Conservation (phyloP, 805 yeast species). For the Grigorovia humatica region DNA sequence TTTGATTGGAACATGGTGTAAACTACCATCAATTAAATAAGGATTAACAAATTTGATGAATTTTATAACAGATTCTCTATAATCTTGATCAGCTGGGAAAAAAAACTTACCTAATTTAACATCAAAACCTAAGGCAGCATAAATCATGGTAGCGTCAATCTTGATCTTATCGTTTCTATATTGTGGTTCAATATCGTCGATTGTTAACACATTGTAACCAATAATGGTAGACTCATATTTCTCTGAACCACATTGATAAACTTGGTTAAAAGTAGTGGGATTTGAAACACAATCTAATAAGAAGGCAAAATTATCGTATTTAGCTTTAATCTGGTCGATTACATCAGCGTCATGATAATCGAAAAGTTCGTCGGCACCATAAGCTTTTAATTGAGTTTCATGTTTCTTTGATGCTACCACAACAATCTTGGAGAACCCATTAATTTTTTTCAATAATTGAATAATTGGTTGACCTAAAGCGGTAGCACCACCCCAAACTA, state of each 20-base stretch:
- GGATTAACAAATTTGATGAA: conserved; percentile 19
- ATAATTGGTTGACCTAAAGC: conserved; percentile 46
- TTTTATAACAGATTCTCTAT: conserved; percentile 13
- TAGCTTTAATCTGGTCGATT: conserved; percentile 30
- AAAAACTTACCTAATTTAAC: conserved; percentile 17
- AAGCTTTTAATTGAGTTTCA: conserved; percentile 28
- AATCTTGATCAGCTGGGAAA: conserved; percentile 15
- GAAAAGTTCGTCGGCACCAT: conserved; percentile 40
- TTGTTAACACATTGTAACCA: conserved; percentile 18
- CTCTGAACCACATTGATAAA: conserved; percentile 27
- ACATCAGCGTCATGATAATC: conserved; percentile 39
- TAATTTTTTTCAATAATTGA: conserved; percentile 42
- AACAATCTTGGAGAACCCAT: conserved; percentile 32
- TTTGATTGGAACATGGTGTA: conserved; percentile 25
- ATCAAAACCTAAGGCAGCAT: conserved; percentile 28
- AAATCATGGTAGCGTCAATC: conserved; percentile 28
- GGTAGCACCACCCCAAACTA: conserved; percentile 62
- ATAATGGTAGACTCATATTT: conserved; percentile 27
- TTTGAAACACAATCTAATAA: conserved; percentile 27
- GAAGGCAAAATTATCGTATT: conserved; percentile 19
- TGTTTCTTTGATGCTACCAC: conserved; percentile 41
- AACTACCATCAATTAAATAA: conserved; percentile 12
- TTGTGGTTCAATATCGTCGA: conserved; percentile 15
- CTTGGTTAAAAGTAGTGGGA: conserved; percentile 18
- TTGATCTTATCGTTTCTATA: conserved; percentile 25